phyloP scores from a whole-genome alignment of 2,329 filamentous ascomycete genomes.

The Geosmithia putterillii region DNA sequence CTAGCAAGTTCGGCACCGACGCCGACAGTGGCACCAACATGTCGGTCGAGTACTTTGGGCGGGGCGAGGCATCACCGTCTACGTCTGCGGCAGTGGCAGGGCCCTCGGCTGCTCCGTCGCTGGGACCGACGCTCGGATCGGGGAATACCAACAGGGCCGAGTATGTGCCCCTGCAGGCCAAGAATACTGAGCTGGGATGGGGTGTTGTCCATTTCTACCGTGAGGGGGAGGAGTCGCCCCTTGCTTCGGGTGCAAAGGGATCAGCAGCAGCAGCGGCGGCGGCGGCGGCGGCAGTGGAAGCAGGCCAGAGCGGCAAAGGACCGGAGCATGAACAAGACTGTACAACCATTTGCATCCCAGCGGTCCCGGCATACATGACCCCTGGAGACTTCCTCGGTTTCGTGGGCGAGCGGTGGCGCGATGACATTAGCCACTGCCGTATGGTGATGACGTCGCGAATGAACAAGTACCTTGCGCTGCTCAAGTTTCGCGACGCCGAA shows the following conservation, averaged over 20 bases:
- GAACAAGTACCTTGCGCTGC: constrained; percentile 88
- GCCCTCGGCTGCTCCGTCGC: constrained; percentile 27
- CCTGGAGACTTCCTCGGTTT: constrained; percentile 86
- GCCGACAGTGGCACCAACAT: too few relatives aligned
- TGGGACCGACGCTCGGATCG: constrained; percentile 43
- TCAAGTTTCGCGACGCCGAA: constrained; percentile 75
- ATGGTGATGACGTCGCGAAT: constrained; percentile 83
- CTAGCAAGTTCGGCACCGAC: constrained; percentile 13
- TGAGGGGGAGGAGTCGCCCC: constrained; percentile 66
- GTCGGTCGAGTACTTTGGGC: too few relatives aligned
- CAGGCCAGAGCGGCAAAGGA: constrained; percentile 13
- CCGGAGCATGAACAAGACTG: constrained; percentile 46
- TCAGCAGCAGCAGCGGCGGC: constrained; percentile 2
- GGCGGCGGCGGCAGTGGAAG: constrained; percentile 1
- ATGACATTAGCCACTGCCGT: constrained; percentile 82
- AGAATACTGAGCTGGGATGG: constrained; percentile 72
- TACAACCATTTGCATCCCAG: constrained; percentile 83
- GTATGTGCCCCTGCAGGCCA: constrained; percentile 59
- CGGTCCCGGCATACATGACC: constrained; percentile 87
- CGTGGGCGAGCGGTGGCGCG: constrained; percentile 75
- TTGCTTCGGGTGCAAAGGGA: constrained; percentile 28
- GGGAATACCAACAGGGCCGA: constrained; percentile 74
- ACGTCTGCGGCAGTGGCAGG: not conserved
- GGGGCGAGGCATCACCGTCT: too few relatives aligned
- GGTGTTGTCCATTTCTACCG: constrained; percentile 91